Base-by-base conservation (phyloP, 169 alveolate species). In the Toxoplasma gondii region DNA sequence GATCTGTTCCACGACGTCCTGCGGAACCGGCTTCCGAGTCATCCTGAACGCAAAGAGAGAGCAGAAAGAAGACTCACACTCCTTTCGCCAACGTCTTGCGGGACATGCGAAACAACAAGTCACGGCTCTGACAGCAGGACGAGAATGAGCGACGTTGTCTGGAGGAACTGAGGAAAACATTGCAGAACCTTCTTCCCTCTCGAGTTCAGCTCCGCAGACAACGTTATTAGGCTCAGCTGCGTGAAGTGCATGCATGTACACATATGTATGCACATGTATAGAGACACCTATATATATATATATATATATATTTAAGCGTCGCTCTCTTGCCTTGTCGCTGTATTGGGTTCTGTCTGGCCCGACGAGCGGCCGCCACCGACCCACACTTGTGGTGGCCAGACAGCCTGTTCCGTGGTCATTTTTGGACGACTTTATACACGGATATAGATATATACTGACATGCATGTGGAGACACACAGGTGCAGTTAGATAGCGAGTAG, bases 1-100 rank as follows among this genome's bases (percentile, higher is more conserved):
- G 39, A 97, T 97, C 93, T 97, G 98, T 44, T 97, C 96, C 74
- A 95, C 91, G 36, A 95, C 96, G 38, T 95, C 96, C 86, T 96
- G 93, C 44, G 96, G 97, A 31, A 97, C 93, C 78, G 97, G 96
- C 91, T 90, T 95, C 88, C 78, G 64, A 82, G 96, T 93, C 96
- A 97, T 90, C 43, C 97, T 96, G 78, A 54, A 43, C n/a, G 43
- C 34, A 41, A 16, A n/a, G 34, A 38, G 24, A 67, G 27, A 24
- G 90, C 38, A 27, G 24, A 38, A 5, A 49, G 10, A 34, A 38
- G 41, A 82, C 38, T 41, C 64, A 74, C 27, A 9, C 49, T 9
- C 22, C 12, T 64, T 64, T 27, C n/a, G 74, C 29, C 9, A 7
- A 7, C 74, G 74, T 16, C 74, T 16, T 31, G 86, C 16, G 43